Evolutionary conservation across 2,329 filamentous ascomycete genomes (phyloP).

Genomic region (Arthrobotrys pseudoclavata): DNA sequence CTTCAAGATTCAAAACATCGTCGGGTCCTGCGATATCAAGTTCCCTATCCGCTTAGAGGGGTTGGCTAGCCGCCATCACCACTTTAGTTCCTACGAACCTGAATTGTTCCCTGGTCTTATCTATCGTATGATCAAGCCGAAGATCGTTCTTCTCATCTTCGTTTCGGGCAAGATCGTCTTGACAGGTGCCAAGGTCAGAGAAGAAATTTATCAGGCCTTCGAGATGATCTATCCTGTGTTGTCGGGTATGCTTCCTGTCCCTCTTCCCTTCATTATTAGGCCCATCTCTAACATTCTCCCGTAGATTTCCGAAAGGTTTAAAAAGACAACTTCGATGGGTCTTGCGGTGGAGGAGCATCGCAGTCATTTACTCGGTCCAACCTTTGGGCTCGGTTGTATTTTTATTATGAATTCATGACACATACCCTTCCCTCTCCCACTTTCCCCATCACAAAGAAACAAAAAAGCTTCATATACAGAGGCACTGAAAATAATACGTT

Average conservation of each 20-base stretch:
- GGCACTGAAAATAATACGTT: constrained; percentile 41
- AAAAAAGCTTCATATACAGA: constrained; percentile 28
- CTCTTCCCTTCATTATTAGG: constrained; percentile 55
- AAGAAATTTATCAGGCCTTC: constrained; percentile 97
- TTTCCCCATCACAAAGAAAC: constrained; percentile 31
- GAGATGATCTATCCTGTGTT: constrained; percentile 98
- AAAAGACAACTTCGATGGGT: constrained; percentile 59
- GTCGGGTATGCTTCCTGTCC: constrained; percentile 74
- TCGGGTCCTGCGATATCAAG: constrained; percentile 98
- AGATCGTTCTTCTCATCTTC: constrained; percentile 98
- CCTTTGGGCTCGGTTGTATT: constrained; percentile 52
- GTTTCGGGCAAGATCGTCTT: constrained; percentile 98
- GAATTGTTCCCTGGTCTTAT: constrained; percentile 99
- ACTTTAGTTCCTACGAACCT: constrained; percentile 99
- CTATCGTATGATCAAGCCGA: constrained; percentile 99
- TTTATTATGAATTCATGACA: constrained; percentile 60
- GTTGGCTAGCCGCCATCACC: constrained; percentile 95
- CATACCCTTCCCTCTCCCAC: constrained; percentile 41
- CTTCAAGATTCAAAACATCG: constrained; percentile 99
- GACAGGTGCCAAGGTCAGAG: constrained; percentile 95
- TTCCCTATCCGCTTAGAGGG: constrained; percentile 98
- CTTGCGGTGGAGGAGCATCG: constrained; percentile 38
- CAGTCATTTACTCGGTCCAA: constrained; percentile 43
- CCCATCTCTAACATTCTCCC: constrained; percentile 60
- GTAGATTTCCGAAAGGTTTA: constrained; percentile 76